phyloP scores from a whole-genome alignment of 768 basidiomycete species.

The Termitomyces heimii region DNA sequence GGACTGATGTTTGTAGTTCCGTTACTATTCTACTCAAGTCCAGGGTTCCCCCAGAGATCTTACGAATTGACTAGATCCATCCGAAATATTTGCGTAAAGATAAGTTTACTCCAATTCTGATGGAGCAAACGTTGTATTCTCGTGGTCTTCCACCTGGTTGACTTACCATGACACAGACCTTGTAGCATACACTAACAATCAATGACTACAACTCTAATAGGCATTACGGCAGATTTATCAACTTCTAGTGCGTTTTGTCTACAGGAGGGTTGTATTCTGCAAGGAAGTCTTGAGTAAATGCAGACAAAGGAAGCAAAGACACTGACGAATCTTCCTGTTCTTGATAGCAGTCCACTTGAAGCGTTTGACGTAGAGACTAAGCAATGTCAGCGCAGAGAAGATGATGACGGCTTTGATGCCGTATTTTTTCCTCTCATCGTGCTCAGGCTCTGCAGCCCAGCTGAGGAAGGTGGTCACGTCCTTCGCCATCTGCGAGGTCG shows the following conservation, averaged over 20 bases:
- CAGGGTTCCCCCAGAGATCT: neutral
- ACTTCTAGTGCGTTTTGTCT: constrained; percentile 49
- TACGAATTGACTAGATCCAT: neutral
- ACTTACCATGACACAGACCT: neutral
- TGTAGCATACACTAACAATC: neutral
- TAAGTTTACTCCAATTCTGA: neutral
- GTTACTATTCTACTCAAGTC: neutral
- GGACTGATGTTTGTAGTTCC: neutral
- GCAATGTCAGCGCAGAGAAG: constrained; percentile 75
- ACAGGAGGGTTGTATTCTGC: constrained; percentile 56
- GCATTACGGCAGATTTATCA: constrained; percentile 5
- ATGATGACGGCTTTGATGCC: constrained; percentile 95
- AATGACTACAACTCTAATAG: constrained; percentile 3
- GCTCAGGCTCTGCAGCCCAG: constrained; percentile 98
- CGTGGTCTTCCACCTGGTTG: neutral
- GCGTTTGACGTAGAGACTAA: constrained; percentile 88
- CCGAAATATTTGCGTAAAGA: neutral
- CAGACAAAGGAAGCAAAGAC: neutral
- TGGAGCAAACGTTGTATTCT: neutral
- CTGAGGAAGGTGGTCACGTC: constrained; percentile 93
- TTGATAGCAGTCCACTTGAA: constrained; percentile 94
- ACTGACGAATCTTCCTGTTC: constrained; percentile 87
- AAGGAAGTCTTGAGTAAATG: neutral
- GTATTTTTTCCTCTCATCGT: constrained; percentile 95
- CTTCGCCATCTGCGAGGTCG: constrained; percentile 98